phyloP scores from a whole-genome alignment of 352 stramenopile genomes.

The Ophiocytium majus region DNA sequence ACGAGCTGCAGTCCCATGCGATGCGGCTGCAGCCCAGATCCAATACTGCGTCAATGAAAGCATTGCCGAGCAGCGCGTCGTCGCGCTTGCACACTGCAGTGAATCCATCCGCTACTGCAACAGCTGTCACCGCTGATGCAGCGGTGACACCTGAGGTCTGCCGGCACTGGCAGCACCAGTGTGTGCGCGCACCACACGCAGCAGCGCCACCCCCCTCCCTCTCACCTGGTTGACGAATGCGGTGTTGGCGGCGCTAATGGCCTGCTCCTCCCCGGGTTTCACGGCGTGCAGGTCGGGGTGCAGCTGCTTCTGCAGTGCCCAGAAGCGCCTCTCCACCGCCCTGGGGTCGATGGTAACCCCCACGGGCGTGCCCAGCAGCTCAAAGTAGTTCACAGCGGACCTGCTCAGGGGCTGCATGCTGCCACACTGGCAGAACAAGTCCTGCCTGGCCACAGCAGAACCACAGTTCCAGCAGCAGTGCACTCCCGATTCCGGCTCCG shows the following conservation, averaged over 20 bases:
- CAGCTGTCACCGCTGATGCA: no score
- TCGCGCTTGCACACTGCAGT: no score
- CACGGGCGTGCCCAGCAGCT: not conserved
- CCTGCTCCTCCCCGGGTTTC: not conserved
- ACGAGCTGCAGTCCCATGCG: no score
- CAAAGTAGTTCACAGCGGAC: constrained; percentile 6
- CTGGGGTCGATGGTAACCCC: not conserved
- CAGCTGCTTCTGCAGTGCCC: constrained; percentile 20
- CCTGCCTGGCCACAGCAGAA: not conserved
- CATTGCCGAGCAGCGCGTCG: no score
- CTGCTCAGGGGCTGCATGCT: not conserved
- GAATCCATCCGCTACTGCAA: no score
- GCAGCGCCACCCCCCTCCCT: no score
- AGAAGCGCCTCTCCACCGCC: not conserved
- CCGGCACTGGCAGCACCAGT: no score
- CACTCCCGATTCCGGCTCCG: no score
- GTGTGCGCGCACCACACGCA: no score
- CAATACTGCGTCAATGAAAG: no score
- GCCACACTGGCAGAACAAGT: constrained; percentile 18
- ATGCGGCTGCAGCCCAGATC: no score
- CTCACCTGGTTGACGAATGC: constrained; percentile 17
- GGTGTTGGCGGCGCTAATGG: constrained; percentile 24
- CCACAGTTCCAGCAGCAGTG: not conserved
- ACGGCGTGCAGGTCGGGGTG: constrained; percentile 18
- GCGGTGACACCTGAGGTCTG: no score